Conservation (phyloP, 2,329 filamentous ascomycete species). For the Ilyonectria sp. region DNA sequence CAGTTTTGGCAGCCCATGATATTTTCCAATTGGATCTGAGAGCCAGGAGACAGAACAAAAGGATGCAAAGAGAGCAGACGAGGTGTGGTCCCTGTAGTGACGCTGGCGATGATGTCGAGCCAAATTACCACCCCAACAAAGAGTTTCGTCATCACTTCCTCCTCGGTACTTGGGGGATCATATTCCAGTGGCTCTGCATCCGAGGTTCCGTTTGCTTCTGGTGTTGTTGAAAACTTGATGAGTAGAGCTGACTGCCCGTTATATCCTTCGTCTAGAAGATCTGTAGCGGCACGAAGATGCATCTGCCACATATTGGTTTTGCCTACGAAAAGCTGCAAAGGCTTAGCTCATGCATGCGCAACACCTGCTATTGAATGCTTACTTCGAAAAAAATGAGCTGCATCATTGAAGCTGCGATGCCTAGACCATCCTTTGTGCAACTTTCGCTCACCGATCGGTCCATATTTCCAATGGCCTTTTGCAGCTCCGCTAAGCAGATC, state of each 20-base stretch:
- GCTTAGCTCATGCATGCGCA: too few species aligned
- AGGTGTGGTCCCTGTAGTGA: constrained; percentile 9
- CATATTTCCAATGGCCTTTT: constrained; percentile 12
- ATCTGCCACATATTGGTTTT: too few species aligned
- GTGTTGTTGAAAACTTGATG: not conserved
- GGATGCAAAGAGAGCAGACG: constrained; percentile 9
- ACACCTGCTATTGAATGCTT: too few species aligned
- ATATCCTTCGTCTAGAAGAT: too few species aligned
- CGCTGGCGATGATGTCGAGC: constrained; percentile 19
- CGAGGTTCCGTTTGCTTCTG: not conserved
- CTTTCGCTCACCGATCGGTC: too few species aligned
- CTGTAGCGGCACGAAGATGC: too few species aligned
- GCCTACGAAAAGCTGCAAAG: too few species aligned
- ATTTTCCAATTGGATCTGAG: constrained; percentile 9
- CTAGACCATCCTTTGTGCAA: too few species aligned
- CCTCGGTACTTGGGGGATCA: too few species aligned
- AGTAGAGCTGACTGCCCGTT: too few species aligned
- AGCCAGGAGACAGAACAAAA: not conserved
- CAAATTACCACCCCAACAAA: constrained; percentile 12
- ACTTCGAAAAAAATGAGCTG: too few species aligned
- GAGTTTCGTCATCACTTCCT: not conserved
- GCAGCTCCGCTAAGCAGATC: constrained; percentile 1
- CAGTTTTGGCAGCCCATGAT: constrained; percentile 25
- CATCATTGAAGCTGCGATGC: too few species aligned
- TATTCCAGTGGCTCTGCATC: not conserved